Conservation (phyloP, 805 yeast species). For the Metschnikowia kunwiensis region DNA sequence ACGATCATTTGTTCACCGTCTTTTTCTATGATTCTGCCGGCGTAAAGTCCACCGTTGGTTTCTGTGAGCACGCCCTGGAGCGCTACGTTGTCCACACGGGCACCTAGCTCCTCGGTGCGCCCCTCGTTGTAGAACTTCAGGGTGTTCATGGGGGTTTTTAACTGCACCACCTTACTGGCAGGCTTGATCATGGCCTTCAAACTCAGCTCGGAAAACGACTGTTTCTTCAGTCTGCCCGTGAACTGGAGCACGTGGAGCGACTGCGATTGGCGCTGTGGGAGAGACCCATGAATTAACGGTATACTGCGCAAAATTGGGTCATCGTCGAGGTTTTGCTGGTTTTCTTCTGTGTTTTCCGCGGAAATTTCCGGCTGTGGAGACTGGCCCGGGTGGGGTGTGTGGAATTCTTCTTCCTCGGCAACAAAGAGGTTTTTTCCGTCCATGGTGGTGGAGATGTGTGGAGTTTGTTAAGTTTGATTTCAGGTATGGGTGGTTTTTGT, state of each 20-base stretch:
- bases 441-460: slow-evolving; percentile 7
- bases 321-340: slow-evolving; percentile 16
- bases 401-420: slow-evolving; percentile 18
- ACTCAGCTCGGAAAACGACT: slow-evolving; percentile 35
- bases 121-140: slow-evolving; percentile 61
- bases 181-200: slow-evolving; percentile 56
- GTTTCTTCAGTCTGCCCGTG: slow-evolving; percentile 45
- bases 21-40: slow-evolving; percentile 26
- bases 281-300: slow-evolving; percentile 30
- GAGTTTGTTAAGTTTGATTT: background rate
- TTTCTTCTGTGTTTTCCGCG: background rate
- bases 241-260: slow-evolving; percentile 40
- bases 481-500: background rate
- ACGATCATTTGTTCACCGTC: slow-evolving; percentile 43
- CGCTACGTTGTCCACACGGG: slow-evolving; percentile 55
- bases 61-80: slow-evolving; percentile 66
- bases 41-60: slow-evolving; percentile 47
- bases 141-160: slow-evolving; percentile 74
- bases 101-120: slow-evolving; percentile 63
- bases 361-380: background rate
- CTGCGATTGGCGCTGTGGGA: slow-evolving; percentile 24
- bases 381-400: slow-evolving; percentile 1
- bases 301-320: slow-evolving; percentile 42
- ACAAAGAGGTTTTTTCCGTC: slow-evolving; percentile 18
- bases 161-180: slow-evolving; percentile 61